Evolutionary conservation across 2,329 filamentous ascomycete genomes (phyloP).

Genomic region (Sporothrix globosa): DNA sequence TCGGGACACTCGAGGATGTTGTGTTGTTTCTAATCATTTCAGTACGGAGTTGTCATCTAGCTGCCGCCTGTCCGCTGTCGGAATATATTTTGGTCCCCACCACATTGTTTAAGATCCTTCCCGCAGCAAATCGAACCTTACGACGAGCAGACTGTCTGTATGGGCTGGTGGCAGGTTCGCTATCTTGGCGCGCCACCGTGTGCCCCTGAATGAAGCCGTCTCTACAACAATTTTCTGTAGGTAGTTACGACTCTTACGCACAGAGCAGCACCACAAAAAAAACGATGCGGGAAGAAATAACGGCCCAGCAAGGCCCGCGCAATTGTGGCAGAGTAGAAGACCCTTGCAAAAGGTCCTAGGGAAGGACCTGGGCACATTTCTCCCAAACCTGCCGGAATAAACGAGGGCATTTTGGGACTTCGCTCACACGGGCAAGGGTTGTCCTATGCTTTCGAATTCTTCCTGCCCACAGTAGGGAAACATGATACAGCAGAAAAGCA

Average conservation of each 20-base stretch:
- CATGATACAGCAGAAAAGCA: background rate
- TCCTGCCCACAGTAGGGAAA: background rate
- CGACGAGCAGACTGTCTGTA: background rate
- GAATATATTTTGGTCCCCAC: background rate
- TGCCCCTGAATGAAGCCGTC: background rate
- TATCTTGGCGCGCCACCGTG: background rate
- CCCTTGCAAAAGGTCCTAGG: slow-evolving; percentile 14
- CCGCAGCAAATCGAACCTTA: background rate
- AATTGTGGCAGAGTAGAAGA: slow-evolving; percentile 1
- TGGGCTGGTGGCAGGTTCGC: background rate
- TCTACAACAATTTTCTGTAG: background rate
- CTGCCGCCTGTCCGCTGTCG: background rate
- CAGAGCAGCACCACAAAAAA: background rate
- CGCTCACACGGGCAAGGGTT: background rate
- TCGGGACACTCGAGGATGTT: too few species aligned
- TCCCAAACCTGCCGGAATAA: background rate
- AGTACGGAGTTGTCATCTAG: background rate
- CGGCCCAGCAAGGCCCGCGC: background rate
- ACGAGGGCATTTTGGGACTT: background rate
- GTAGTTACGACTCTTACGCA: background rate
- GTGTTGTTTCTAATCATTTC: too few species aligned
- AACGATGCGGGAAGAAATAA: background rate
- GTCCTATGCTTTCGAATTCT: too few species aligned
- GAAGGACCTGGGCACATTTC: slow-evolving; percentile 20
- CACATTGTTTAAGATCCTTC: background rate